Evolutionary conservation across 495 filamentous ascomycete genomes (phyloP), one percentile per base, ranked within the genome.

Genomic region (Penicillium silybi): DNA sequence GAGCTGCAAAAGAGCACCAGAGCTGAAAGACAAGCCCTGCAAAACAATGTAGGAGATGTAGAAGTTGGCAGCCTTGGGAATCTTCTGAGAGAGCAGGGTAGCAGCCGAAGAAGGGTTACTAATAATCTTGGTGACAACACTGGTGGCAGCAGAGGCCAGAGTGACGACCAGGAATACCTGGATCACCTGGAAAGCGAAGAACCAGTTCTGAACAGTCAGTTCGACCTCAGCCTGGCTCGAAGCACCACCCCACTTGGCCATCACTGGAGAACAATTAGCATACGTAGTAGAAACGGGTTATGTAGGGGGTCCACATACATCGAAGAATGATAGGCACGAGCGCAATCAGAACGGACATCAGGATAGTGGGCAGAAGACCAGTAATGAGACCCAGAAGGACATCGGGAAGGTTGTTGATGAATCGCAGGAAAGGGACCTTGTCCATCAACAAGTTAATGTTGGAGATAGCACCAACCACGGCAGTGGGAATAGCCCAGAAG

Each of bases 21-120:
- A 76, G 42, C 87, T 86, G 58, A 96, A 82, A n/a, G 85, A 86
- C 51, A 98, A 71, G 43, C 93, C 93, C 68, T 97, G 92, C 23
- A 98, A 78, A 59, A 97, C 85, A 63, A 98, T 92, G 73, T 95
- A 98, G 0, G 88, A 86, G 45, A 97, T 86, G 71, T 95, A 98
- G 69, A 98, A 91, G 72, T 95, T 97, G 57, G 90, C 91, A 3
- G 88, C 81, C 46, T 76, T 83, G 8, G 93, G 93, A 10, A 97
- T 71, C 50, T 87, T 86, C 15, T 73, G 58, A 13, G 93, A 85
- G 10, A 98, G 79, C 46, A 97, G 70, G 6, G 49, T 71, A 0
- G 88, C 73, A 22, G 79, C 85, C 7, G 61, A 66, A 3, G 63
- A 56, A 6, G 93, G 95, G 3, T 88, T 54, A 0, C 82, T 23